Evolutionary conservation across 177 flowering plant species (phyloP).

Genomic region (Vitis hybrid): DNA sequence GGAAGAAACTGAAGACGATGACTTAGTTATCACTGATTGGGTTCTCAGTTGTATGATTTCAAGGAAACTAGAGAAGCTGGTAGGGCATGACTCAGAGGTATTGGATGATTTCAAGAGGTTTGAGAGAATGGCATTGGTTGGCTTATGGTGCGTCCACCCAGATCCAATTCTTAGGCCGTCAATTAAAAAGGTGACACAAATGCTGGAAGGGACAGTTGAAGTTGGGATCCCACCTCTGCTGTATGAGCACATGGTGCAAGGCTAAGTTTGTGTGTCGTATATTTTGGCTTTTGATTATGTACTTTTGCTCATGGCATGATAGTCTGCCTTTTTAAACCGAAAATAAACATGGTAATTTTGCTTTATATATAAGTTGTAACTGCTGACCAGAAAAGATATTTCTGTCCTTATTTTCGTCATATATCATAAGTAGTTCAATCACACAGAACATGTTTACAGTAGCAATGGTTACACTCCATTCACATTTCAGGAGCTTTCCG

Average conservation of each 20-base stretch:
- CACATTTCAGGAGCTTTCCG: conserved; percentile 32
- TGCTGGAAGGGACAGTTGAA: conserved; percentile 10
- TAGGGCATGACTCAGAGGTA: conserved; percentile 13
- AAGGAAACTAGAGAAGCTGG: conserved; percentile 15
- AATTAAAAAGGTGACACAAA: conserved; percentile 16
- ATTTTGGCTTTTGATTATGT: too few relatives aligned
- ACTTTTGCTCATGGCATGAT: too few relatives aligned
- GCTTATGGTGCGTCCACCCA: conserved; percentile 22
- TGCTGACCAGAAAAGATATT: too few relatives aligned
- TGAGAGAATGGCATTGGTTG: conserved; percentile 24
- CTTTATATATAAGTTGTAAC: too few relatives aligned
- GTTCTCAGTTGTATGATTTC: conserved; percentile 7
- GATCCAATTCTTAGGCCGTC: conserved; percentile 15
- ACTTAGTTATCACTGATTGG: conserved; percentile 19
- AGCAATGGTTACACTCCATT: conserved; percentile 59
- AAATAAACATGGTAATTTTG: too few relatives aligned
- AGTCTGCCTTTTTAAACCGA: too few relatives aligned
- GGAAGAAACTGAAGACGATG: conserved; percentile 20
- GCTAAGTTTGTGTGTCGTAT: too few relatives aligned
- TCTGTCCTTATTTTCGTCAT: too few relatives aligned
- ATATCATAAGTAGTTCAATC: conserved; percentile 8
- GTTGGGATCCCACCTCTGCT: conserved; percentile 18
- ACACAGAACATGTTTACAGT: conserved; percentile 29
- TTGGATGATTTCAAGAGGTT: conserved; percentile 21
- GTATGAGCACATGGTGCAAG: neutral